A percentile compares a stretch with the other conserved stretches of the same genome.
phyloP scores from a whole-genome alignment of 192 early-diverging fungal species.

The Rhizophagus prolifer region DNA sequence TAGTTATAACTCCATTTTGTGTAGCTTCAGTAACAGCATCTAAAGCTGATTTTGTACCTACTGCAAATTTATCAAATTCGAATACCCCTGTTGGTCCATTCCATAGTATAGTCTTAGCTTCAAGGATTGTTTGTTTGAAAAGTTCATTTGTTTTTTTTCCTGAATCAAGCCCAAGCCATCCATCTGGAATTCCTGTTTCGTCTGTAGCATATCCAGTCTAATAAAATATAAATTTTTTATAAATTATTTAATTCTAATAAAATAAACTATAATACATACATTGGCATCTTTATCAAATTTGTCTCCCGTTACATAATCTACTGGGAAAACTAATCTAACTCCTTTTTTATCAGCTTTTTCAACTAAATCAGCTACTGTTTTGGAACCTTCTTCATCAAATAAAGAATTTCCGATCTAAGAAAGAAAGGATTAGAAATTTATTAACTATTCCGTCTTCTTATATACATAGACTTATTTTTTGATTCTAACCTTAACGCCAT shows the following conservation, averaged over 20 bases:
- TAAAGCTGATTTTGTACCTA: slow-evolving; percentile 79
- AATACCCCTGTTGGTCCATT: slow-evolving; percentile 98
- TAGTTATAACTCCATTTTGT: slow-evolving; percentile 81
- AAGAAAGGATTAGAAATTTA: slow-evolving; percentile 8
- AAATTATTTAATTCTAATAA: neutral
- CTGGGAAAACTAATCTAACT: slow-evolving; percentile 87
- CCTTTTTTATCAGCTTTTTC: slow-evolving; percentile 89
- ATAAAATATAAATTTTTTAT: neutral
- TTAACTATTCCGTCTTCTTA: neutral
- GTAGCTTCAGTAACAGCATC: slow-evolving; percentile 86
- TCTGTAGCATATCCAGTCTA: slow-evolving; percentile 82
- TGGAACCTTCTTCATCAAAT: slow-evolving; percentile 84
- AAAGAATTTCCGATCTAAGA: slow-evolving; percentile 87
- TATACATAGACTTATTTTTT: neutral
- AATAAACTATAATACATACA: slow-evolving; percentile 5
- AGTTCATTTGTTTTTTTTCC: slow-evolving; percentile 76
- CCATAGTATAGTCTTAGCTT: slow-evolving; percentile 95
- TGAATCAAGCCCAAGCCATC: slow-evolving; percentile 92
- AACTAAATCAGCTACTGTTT: slow-evolving; percentile 78
- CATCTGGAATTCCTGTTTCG: slow-evolving; percentile 80
- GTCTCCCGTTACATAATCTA: slow-evolving; percentile 88
- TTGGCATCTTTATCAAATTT: slow-evolving; percentile 83
- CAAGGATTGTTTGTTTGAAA: slow-evolving; percentile 66
- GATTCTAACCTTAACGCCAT: slow-evolving; percentile 67
- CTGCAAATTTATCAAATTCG: slow-evolving; percentile 92